Base-by-base conservation (phyloP, 1,284 basidiomycete genomes). In the Volvariella volvacea region DNA sequence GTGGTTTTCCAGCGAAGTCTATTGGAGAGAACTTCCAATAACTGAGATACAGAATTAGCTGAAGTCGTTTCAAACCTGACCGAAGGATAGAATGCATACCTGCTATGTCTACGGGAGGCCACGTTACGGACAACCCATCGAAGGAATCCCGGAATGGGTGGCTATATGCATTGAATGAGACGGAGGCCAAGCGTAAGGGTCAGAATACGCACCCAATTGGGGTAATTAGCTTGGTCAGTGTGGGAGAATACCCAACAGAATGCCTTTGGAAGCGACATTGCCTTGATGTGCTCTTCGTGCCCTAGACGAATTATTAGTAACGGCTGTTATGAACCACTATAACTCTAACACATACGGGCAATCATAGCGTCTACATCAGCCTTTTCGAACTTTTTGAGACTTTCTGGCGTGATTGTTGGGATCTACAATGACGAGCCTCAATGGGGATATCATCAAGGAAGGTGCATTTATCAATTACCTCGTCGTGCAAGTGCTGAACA, bases 21-120 rank as follows among this genome's bases (percentile, higher is more conserved):
- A 49, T 54, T 3, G 58, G 52, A 8, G 57, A 50, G 43, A 59
- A 58, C 39, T 55, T 55, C 56, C 56, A 58, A 42, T 57, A 59
- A 20, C 56, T 59, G 30, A 4, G 37, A 16, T 28, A 17, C 15
- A 28, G 19, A 2, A 8, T 12, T 15, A 41, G 14, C 22, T 25
- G 15, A 12, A n/a, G 40, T 22, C 41, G 34, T 28, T 12, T 22
- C 15, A 16, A 22, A 20, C 7, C 19, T 15, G 19, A 16, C 19
- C 15, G 7, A 37, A 7, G 3, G 25, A 34, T 14, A n/a, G 25
- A 22, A 4, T 31, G 38, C 50, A 41, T 17, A 58, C 58, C 50
- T 45, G 10, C 44, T 44, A 40, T 61, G 48, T 25, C 50, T 34
- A 19, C 52, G 46, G 28, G 41, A 36, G 12, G 51, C 48, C n/a